phyloP scores from a whole-genome alignment of 2,329 filamentous ascomycete genomes.

The Pseudogymnoascus sp. region DNA sequence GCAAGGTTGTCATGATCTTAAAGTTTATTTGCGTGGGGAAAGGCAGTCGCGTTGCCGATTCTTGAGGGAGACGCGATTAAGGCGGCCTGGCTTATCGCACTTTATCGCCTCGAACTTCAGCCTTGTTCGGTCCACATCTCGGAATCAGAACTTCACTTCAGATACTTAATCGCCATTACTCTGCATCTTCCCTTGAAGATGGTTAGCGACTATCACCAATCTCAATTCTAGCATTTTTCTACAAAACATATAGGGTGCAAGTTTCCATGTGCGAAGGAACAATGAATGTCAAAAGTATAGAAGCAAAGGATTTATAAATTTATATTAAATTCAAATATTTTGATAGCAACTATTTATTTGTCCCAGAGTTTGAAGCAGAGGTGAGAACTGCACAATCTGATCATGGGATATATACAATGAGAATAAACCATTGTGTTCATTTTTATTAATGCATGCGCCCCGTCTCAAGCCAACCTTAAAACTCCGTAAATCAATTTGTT shows the following conservation, averaged over 20 bases:
- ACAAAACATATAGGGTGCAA: background rate
- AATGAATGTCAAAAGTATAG: background rate
- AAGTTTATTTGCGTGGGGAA: background rate
- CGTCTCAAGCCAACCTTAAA: background rate
- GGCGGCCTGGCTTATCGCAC: background rate
- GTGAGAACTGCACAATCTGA: background rate
- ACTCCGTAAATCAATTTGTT: background rate
- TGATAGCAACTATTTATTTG: constrained; percentile 3
- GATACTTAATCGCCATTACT: background rate
- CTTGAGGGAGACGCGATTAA: background rate
- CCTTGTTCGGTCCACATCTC: background rate
- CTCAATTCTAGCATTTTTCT: background rate
- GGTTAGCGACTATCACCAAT: too few species aligned
- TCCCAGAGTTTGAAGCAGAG: background rate
- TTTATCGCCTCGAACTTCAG: background rate
- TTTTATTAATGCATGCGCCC: constrained; percentile 1
- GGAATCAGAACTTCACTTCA: background rate
- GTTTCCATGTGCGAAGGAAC: background rate
- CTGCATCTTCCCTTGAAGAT: background rate
- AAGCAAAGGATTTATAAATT: background rate
- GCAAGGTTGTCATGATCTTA: background rate
- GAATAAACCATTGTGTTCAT: background rate
- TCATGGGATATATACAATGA: background rate
- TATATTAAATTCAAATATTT: constrained; percentile 5
- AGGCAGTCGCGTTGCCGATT: constrained; percentile 5